phyloP scores from a whole-genome alignment of 306 rosid genomes.

The Sindora glabra region DNA sequence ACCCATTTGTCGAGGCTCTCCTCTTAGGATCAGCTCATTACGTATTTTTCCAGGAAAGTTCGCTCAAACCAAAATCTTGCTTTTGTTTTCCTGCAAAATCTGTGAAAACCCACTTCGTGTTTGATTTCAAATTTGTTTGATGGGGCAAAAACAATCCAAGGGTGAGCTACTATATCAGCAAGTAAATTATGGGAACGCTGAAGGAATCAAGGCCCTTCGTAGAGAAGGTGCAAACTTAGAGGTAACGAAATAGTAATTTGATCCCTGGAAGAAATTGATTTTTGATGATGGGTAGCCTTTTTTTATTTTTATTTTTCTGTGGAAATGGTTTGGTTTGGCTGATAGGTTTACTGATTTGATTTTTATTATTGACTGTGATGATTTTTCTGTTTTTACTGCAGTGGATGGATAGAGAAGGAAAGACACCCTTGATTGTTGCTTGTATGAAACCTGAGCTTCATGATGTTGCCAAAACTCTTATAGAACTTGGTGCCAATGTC shows the following conservation, averaged over 20 bases:
- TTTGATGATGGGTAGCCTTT: neutral
- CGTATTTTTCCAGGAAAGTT: too few species aligned
- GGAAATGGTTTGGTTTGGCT: slow-evolving; percentile 16
- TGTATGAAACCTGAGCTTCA: slow-evolving; percentile 66
- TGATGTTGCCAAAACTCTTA: slow-evolving; percentile 62
- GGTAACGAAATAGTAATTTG: slow-evolving; percentile 39
- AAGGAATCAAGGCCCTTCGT: slow-evolving; percentile 68
- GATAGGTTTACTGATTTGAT: too few species aligned
- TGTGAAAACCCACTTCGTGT: neutral
- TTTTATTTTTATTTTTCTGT: neutral
- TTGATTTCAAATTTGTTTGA: slow-evolving; percentile 12
- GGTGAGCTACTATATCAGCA: slow-evolving; percentile 74
- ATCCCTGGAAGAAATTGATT: neutral
- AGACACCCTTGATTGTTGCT: slow-evolving; percentile 84
- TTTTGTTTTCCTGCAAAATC: neutral
- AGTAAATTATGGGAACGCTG: slow-evolving; percentile 64
- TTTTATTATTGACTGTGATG: slow-evolving; percentile 13
- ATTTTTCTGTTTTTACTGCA: slow-evolving; percentile 25
- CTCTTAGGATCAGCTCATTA: too few species aligned
- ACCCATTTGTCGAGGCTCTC: too few species aligned
- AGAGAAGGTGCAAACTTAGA: slow-evolving; percentile 86
- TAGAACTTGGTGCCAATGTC: slow-evolving; percentile 89
- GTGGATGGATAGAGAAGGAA: slow-evolving; percentile 75
- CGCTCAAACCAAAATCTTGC: neutral
- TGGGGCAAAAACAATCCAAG: slow-evolving; percentile 92